A percentile compares a stretch with the other conserved stretches of the same genome.
phyloP scores from a whole-genome alignment of 768 basidiomycete genomes.

The Mycena indigotica region DNA sequence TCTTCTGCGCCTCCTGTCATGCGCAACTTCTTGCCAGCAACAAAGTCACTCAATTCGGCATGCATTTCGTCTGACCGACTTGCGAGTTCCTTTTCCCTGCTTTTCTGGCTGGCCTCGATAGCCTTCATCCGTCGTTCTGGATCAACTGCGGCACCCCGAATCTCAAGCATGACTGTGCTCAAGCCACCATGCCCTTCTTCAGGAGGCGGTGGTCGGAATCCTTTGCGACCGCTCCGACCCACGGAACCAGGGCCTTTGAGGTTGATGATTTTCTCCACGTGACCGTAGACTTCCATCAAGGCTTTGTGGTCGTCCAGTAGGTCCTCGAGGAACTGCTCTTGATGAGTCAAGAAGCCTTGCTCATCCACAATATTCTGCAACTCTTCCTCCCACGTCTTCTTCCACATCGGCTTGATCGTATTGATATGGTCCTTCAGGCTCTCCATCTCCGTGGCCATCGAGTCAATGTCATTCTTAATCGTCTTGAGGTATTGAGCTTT shows the following conservation, averaged over 20 bases:
- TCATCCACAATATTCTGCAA: constrained; percentile 96
- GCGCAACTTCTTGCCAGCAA: constrained; percentile 83
- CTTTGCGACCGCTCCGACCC: constrained; percentile 42
- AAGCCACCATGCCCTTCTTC: constrained; percentile 72
- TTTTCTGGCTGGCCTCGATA: constrained; percentile 86
- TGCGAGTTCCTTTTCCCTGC: constrained; percentile 74
- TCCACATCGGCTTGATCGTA: constrained; percentile 94
- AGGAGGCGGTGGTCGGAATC: constrained; percentile 60
- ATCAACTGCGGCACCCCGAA: constrained; percentile 79
- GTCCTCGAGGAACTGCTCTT: constrained; percentile 88
- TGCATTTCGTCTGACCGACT: constrained; percentile 80
- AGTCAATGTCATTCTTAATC: constrained; percentile 71
- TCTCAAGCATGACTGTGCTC: constrained; percentile 87
- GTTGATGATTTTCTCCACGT: constrained; percentile 87
- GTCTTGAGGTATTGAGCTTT: constrained; percentile 69
- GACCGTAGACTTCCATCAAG: constrained; percentile 81
- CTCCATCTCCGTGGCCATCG: constrained; percentile 67
- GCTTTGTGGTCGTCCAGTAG: constrained; percentile 92
- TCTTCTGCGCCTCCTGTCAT: constrained; percentile 97
- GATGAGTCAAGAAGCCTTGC: constrained; percentile 90
- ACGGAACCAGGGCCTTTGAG: constrained; percentile 54
- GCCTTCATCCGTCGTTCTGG: constrained; percentile 86
- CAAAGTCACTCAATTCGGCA: constrained; percentile 83
- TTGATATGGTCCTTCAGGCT: constrained; percentile 83
- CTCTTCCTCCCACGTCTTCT: constrained; percentile 98